Conservation (phyloP, 768 basidiomycete genomes). For the Leccinum obscurum region DNA sequence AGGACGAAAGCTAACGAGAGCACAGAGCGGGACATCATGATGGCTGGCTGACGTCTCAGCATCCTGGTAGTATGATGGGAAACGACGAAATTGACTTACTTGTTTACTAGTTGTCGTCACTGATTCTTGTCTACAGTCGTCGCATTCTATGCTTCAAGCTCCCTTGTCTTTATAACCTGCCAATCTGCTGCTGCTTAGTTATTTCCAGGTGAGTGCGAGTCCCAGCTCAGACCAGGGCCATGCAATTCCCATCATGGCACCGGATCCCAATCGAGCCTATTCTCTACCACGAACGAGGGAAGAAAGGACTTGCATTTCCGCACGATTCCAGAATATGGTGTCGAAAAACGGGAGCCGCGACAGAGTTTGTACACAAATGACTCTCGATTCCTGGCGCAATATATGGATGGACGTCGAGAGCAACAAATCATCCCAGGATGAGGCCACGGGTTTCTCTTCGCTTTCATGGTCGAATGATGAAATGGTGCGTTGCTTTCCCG, state of each 20-base stretch:
- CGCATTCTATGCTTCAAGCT: background rate
- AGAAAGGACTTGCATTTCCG: too few species aligned
- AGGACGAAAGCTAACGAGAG: too few species aligned
- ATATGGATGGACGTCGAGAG: too few species aligned
- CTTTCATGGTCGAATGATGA: background rate
- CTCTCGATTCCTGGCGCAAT: too few species aligned
- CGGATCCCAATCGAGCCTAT: background rate
- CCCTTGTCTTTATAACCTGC: background rate
- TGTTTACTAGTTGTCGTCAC: background rate
- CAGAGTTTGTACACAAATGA: too few species aligned
- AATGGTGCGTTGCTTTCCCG: background rate
- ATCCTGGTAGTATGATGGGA: too few species aligned
- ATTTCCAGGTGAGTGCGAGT: background rate
- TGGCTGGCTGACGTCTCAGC: too few species aligned
- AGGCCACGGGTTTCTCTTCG: background rate
- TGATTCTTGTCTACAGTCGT: background rate
- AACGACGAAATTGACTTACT: background rate
- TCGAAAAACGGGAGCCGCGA: too few species aligned
- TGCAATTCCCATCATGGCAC: too few species aligned
- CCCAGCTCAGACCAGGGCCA: too few species aligned
- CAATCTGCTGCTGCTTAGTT: background rate
- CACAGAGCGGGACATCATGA: background rate
- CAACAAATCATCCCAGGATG: too few species aligned
- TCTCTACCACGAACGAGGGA: background rate
- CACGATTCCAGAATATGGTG: too few species aligned